Evolutionary conservation across 2,329 filamentous ascomycete species (phyloP), one percentile per base, ranked within the genome.

Genomic region (Lachnellula subtilissima): DNA sequence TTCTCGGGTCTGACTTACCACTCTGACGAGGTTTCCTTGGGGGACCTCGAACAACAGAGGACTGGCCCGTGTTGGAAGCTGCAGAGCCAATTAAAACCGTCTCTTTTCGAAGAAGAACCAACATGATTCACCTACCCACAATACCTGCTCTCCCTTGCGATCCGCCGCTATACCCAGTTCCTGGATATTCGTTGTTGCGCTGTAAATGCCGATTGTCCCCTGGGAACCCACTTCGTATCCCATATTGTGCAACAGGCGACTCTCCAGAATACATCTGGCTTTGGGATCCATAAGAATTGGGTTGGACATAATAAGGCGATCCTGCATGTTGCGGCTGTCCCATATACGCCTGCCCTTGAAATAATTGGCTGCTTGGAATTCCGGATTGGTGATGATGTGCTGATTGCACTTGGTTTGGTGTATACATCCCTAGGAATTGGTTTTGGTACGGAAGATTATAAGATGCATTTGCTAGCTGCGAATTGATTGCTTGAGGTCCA

Each of bases 21-120:
- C 79, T 86, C 69, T 86, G 83, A 57, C 79, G 77, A 57, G 83
- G 79, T 59, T 83, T 82, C 57, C 79, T 72, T 2, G 80, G 79
- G 1, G 79, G 79, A 1, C 80, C 80, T 55, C 80, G 75, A 25
- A 81, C 78, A 43, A 78, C 67, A 14, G 72, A 75, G 28, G 73
- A 73, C 52, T 70, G 71, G 50, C 62, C 65, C 19, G 69, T 68
- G 46, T 65, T 62, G 5, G 68, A 65, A 54, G 62, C 72, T 74
- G 45, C 15, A 50, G 36, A 50, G 5, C 37, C 52, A 22, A 22
- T 53, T n/a, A 49, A 47, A 12, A 43, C 5, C 3, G 7, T 32
- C 39, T n/a, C 23, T 39, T 28, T 35, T 28, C 2, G 15, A 11
- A n/a, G 39, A 6, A 42, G 14, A 22, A n/a, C 23, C 9, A 48